These are phyloP conservation scores for Blastomyces gilchristii DNA, from an alignment of 2,329 filamentous ascomycete genomes.

Conservation along the genomic window DNA sequence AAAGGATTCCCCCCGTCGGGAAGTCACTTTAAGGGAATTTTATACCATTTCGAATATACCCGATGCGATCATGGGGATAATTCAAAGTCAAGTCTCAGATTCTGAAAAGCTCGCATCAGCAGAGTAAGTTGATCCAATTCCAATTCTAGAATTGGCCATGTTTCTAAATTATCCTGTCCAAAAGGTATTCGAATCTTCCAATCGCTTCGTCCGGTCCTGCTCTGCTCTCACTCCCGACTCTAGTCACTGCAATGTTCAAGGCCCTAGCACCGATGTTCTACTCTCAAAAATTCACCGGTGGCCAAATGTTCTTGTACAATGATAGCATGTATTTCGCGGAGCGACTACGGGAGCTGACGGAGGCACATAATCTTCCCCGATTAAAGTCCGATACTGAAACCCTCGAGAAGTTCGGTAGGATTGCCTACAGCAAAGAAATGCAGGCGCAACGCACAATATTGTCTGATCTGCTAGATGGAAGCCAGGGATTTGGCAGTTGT, in stretches of 20 bases:
- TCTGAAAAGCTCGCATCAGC: conserved; percentile 30
- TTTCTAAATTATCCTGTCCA: neutral
- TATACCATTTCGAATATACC: conserved; percentile 87
- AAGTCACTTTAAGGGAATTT: conserved; percentile 70
- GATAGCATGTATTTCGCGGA: conserved; percentile 50
- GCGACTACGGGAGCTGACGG: conserved; percentile 40
- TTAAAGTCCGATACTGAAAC: conserved; percentile 46
- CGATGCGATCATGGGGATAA: conserved; percentile 51
- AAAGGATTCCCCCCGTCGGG: conserved; percentile 34
- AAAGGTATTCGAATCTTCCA: conserved; percentile 25
- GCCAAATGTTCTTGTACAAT: conserved; percentile 57
- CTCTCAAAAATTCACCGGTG: conserved; percentile 35
- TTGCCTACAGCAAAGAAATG: conserved; percentile 55
- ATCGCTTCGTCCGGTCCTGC: conserved; percentile 35
- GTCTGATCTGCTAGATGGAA: conserved; percentile 51
- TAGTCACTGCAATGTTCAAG: conserved; percentile 43
- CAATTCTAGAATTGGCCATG: conserved; percentile 1
- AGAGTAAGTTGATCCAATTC: conserved; percentile 23
- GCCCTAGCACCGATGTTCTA: conserved; percentile 40
- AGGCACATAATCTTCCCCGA: conserved; percentile 39
- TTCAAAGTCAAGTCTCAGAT: conserved; percentile 35
- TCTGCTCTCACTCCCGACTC: conserved; percentile 37
- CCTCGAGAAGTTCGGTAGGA: conserved; percentile 50
- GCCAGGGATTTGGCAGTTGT: conserved; percentile 52
- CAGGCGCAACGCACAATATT: conserved; percentile 54